These are phyloP conservation scores for Alternaria dauci DNA, from an alignment of 2,329 filamentous ascomycete species.

Conservation along the genomic window DNA sequence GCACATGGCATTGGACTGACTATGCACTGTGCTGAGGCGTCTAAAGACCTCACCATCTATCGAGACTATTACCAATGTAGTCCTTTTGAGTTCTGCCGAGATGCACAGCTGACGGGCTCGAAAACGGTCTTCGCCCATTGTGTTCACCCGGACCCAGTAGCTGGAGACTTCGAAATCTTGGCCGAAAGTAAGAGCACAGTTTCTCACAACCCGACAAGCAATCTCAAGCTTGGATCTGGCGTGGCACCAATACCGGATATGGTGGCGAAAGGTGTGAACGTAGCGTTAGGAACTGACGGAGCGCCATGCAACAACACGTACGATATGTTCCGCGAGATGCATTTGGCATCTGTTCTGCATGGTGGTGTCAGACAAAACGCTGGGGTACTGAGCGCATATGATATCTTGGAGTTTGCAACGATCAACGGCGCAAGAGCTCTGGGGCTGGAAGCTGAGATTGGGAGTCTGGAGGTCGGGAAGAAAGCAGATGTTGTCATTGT, in stretches of 20 bases:
- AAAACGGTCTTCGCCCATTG: constrained; percentile 37
- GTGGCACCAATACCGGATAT: constrained; percentile 27
- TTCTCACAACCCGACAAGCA: constrained; percentile 35
- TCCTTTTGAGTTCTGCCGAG: constrained; percentile 41
- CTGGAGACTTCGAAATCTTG: constrained; percentile 53
- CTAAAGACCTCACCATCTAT: constrained; percentile 52
- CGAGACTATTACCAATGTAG: constrained; percentile 51
- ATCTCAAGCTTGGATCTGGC: constrained; percentile 36
- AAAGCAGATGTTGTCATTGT: constrained; percentile 54
- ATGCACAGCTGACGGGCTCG: constrained; percentile 50
- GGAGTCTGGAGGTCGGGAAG: constrained; percentile 53
- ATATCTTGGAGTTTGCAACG: constrained; percentile 34
- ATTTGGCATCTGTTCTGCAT: constrained; percentile 33
- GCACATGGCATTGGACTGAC: constrained; percentile 56
- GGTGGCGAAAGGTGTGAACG: constrained; percentile 26
- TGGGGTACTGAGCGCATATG: constrained; percentile 27
- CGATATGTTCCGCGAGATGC: constrained; percentile 43
- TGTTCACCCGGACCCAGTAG: constrained; percentile 56
- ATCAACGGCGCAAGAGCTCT: constrained; percentile 37
- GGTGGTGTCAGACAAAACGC: constrained; percentile 24
- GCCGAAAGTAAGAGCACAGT: constrained; percentile 41
- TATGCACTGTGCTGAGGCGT: constrained; percentile 58
- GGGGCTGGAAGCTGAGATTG: constrained; percentile 49
- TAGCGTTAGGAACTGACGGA: constrained; percentile 34
- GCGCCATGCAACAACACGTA: constrained; percentile 44